Evolutionary conservation across 345 rosid species (phyloP).

Genomic region (Laguncularia racemosa): DNA sequence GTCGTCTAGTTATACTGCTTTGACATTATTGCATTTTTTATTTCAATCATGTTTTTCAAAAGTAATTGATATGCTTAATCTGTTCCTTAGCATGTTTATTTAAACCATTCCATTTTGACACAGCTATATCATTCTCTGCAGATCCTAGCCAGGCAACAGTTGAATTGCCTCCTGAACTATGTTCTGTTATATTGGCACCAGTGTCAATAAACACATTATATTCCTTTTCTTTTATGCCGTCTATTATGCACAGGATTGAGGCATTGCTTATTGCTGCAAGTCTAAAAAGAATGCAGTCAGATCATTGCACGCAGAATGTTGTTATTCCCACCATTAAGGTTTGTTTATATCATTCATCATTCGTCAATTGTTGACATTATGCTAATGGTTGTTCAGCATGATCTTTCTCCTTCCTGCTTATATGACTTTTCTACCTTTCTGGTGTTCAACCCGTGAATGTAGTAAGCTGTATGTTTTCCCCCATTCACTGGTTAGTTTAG

Average conservation of each 20-base stretch:
- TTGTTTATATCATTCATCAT: neutral
- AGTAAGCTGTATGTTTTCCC: no score
- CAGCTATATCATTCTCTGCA: conserved; percentile 19
- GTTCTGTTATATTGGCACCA: conserved; percentile 51
- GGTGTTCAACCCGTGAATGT: no score
- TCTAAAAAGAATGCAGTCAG: conserved; percentile 47
- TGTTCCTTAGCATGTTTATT: neutral
- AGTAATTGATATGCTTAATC: neutral
- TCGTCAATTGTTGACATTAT: conserved; percentile 1
- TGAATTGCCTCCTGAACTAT: conserved; percentile 89
- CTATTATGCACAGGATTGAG: conserved; percentile 69
- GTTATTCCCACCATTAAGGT: conserved; percentile 78
- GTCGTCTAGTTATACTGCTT: no score
- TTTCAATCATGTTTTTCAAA: no score
- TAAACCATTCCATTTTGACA: neutral
- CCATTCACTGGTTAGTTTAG: no score
- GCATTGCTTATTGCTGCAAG: conserved; percentile 65
- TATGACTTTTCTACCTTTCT: neutral
- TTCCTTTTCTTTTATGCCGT: conserved; percentile 66
- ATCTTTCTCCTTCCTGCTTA: neutral
- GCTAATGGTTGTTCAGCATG: neutral
- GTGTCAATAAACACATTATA: conserved; percentile 60
- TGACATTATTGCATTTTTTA: no score
- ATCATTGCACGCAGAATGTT: conserved; percentile 25
- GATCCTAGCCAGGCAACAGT: conserved; percentile 37